Evolutionary conservation across 345 rosid species (phyloP), one percentile per base, ranked within the genome.

Genomic region (Passiflora organensis): DNA sequence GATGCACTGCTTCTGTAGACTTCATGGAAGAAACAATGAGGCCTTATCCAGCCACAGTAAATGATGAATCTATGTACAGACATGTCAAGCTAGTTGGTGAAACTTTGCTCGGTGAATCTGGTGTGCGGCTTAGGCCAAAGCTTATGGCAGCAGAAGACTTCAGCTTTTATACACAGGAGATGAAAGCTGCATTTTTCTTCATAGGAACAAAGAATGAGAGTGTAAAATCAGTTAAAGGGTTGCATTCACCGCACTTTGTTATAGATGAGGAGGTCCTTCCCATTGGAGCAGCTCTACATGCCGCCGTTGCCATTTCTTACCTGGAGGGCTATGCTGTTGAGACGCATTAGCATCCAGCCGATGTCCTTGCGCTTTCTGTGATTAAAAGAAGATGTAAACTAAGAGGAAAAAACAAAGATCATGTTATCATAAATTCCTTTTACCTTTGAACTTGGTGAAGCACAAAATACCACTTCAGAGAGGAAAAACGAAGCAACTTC

Each of bases 131-230:
- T 12, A 0, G 39, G 20, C 73, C 79, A 6, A 6, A 41, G 71
- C 1, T 0, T 0, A 79, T 81, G 90, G 89, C 10, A 39, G 84
- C 84, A 20, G 89, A 83, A 65, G 90, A 83, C 56, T 83, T 83
- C 66, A 61, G 83, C 73, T 83, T 76, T 75, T 80, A 68, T 56
- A 57, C 79, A 10, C 51, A 78, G 59, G 71, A 68, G 66, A 73
- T 76, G 66, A 62, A 60, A 17, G 71, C 86, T 12, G 71, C 84
- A 15, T 51, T 80, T 28, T 80, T 74, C 70, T 0, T 53, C 28
- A 71, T 80, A 0, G 83, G 81, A 24, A 44, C 53, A 37, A 61
- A 49, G 15, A 71, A 75, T 15, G 70, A 71, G 16, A 44, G 62
- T 1, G 15, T 39, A 6, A 48, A 55, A 25, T 28, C 64, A 43